Conservation (phyloP, 768 basidiomycete genomes). For the Naganishia friedmannii region DNA sequence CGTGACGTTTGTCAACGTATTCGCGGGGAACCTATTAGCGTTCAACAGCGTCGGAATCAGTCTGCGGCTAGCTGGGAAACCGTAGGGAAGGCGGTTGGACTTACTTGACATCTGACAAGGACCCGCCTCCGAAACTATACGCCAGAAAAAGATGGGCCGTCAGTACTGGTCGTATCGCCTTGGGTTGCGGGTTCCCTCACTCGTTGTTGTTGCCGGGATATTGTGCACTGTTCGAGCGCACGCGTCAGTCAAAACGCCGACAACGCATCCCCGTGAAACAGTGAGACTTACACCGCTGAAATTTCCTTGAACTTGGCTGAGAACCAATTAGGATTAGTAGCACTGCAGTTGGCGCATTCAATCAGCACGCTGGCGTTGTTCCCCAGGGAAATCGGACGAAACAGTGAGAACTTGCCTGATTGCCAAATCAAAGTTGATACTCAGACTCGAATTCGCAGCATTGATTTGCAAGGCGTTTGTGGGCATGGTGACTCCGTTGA, state of each 20-base stretch:
- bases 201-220: conserved; percentile 25
- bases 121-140: conserved; percentile 47
- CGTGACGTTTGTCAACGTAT: conserved; percentile 43
- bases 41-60: too few species aligned
- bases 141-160: conserved; percentile 36
- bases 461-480: conserved; percentile 42
- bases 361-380: conserved; percentile 1
- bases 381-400: background rate
- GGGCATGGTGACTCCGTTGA: conserved; percentile 44
- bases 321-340: conserved; percentile 52
- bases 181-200: background rate
- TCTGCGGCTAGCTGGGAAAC: too few species aligned
- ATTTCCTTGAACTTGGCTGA: conserved; percentile 48
- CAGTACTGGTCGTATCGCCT: conserved; percentile 4
- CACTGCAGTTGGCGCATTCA: conserved; percentile 24
- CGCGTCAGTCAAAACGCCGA: background rate
- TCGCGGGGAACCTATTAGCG: conserved; percentile 38
- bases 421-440: conserved; percentile 42
- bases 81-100: background rate
- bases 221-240: conserved; percentile 12
- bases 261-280: background rate
- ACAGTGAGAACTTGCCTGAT: conserved; percentile 36
- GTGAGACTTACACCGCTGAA: conserved; percentile 35
- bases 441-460: conserved; percentile 34
- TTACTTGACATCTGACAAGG: conserved; percentile 43